Conservation (phyloP, 306 rosid genomes). For the Castanopsis chinensis region DNA sequence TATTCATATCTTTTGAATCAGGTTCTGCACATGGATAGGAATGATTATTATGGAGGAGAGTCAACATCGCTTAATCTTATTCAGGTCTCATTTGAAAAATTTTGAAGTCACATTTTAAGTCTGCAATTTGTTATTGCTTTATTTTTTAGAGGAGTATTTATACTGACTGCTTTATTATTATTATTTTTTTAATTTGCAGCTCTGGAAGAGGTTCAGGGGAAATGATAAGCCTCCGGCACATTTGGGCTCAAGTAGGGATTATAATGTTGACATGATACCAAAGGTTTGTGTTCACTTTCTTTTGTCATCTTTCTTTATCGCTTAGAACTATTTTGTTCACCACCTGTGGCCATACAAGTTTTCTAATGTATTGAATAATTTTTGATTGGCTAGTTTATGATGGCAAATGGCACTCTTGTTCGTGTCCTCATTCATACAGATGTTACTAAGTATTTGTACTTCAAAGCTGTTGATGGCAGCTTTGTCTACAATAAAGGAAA, state of each 20-base stretch:
- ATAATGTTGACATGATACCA: conserved; percentile 94
- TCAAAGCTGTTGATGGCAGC: conserved; percentile 89
- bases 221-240: conserved; percentile 78
- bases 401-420: conserved; percentile 95
- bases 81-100: conserved; percentile 46
- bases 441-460: conserved; percentile 91
- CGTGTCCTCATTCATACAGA: conserved; percentile 95
- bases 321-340: background rate
- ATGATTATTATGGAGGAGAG: conserved; percentile 95
- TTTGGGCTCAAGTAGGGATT: conserved; percentile 93
- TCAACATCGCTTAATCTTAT: conserved; percentile 86
- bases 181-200: conserved; percentile 41
- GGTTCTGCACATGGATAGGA: conserved; percentile 98
- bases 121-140: background rate
- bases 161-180: background rate
- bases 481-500: conserved; percentile 73
- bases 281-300: conserved; percentile 47
- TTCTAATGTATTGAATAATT: background rate
- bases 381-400: conserved; percentile 63
- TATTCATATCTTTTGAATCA: conserved; percentile 18
- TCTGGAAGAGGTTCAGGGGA: conserved; percentile 94
- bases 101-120: background rate
- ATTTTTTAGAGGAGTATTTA: background rate
- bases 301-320: background rate
- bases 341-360: background rate